Evolutionary conservation across 208 protist genomes (phyloP).

Genomic region (Wallacemonas rigidus): DNA sequence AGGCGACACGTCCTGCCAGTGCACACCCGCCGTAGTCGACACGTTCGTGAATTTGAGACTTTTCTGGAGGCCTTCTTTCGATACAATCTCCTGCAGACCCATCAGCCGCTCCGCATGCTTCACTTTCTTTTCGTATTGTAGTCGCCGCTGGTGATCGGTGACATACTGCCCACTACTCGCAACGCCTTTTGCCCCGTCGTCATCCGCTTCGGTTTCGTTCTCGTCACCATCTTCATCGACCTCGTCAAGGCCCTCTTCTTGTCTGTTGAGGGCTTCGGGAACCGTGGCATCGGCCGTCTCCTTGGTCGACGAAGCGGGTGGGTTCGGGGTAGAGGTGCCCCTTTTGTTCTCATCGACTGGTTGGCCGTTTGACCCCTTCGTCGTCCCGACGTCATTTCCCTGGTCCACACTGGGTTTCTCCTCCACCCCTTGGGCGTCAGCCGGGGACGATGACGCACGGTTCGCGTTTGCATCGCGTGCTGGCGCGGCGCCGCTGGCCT

Average conservation of each 20-base stretch:
- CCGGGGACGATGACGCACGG: no score
- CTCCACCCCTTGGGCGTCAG: no score
- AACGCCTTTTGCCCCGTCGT: not conserved
- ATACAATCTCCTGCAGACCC: slow-evolving; percentile 33
- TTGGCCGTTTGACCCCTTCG: no score
- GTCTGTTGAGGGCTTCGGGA: not conserved
- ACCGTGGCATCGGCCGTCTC: not conserved
- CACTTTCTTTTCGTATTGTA: slow-evolving; percentile 11
- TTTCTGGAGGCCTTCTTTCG: slow-evolving; percentile 25
- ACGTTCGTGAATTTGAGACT: slow-evolving; percentile 52
- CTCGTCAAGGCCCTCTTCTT: not conserved
- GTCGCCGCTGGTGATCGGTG: slow-evolving; percentile 2
- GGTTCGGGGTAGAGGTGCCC: no score
- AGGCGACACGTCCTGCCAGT: slow-evolving; percentile 54
- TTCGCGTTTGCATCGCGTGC: no score
- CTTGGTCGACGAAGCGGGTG: not conserved
- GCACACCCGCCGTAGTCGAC: slow-evolving; percentile 33
- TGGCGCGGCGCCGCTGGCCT: no score
- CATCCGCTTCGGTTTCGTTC: slow-evolving; percentile 16
- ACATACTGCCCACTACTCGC: not conserved
- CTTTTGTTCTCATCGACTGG: no score
- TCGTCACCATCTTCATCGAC: not conserved
- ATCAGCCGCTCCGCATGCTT: slow-evolving; percentile 26
- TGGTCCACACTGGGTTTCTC: no score
- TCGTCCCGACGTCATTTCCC: no score